Evolutionary conservation across 2,329 filamentous ascomycete genomes (phyloP).

Genomic region (Pseudogymnoascus sp.): DNA sequence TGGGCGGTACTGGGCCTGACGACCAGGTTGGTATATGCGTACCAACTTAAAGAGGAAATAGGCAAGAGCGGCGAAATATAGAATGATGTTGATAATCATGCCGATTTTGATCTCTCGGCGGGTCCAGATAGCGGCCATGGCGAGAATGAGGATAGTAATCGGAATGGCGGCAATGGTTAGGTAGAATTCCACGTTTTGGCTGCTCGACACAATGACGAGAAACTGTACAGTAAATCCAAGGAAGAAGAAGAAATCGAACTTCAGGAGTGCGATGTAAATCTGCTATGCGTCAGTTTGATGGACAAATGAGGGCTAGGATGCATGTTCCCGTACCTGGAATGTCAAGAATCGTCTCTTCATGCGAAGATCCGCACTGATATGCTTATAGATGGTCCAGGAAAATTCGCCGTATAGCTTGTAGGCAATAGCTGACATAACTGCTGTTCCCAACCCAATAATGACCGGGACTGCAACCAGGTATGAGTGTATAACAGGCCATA

Average conservation of each 20-base stretch:
- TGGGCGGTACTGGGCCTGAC: conserved; percentile 56
- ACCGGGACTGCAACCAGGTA: conserved; percentile 79
- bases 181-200: conserved; percentile 65
- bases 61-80: conserved; percentile 80
- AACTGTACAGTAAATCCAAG: conserved; percentile 98
- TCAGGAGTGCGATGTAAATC: conserved; percentile 96
- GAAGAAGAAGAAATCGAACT: conserved; percentile 99
- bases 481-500: conserved; percentile 64
- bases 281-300: conserved; percentile 31
- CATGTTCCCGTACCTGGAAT: conserved; percentile 63
- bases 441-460: conserved; percentile 67
- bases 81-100: conserved; percentile 68
- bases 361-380: conserved; percentile 91
- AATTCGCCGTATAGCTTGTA: conserved; percentile 99
- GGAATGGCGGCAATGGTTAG: conserved; percentile 86
- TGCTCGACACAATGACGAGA: conserved; percentile 74
- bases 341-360: conserved; percentile 96
- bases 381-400: conserved; percentile 98
- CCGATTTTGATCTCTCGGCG: conserved; percentile 72
- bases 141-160: conserved; percentile 79
- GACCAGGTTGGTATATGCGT: conserved; percentile 72
- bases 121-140: conserved; percentile 77
- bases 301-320: neutral
- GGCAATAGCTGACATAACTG: conserved; percentile 65
- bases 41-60: conserved; percentile 99